These are phyloP conservation scores for Blastocystis sp. DNA, from an alignment of 352 stramenopile species.

Conservation along the genomic window DNA sequence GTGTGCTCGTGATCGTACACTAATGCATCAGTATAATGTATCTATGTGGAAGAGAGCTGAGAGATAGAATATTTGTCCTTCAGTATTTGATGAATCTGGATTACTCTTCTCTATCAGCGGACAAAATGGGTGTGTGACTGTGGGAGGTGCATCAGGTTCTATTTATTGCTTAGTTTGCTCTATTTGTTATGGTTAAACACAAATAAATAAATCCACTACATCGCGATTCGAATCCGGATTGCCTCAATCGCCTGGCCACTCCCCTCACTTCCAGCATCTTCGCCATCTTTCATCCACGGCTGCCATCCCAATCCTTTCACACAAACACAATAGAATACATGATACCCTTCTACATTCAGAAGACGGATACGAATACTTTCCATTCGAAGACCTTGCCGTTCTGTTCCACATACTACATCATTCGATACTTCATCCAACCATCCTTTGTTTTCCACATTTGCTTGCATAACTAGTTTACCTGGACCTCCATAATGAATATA, in stretches of 20 bases:
- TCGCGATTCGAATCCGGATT: slow-evolving; percentile 37
- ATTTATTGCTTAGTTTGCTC: slow-evolving; percentile 36
- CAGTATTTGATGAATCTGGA: slow-evolving; percentile 10
- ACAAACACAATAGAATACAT: slow-evolving; percentile 49
- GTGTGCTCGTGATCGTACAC: neutral
- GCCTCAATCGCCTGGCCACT: slow-evolving; percentile 11
- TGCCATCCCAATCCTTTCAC: slow-evolving; percentile 54
- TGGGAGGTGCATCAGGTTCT: neutral
- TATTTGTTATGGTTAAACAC: neutral
- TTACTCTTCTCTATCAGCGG: slow-evolving; percentile 21
- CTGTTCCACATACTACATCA: slow-evolving; percentile 27
- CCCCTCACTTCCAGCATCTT: slow-evolving; percentile 12
- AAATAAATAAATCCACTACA: slow-evolving; percentile 8
- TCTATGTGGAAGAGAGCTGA: neutral
- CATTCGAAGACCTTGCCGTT: slow-evolving; percentile 37
- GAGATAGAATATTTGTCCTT: neutral
- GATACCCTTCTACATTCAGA: neutral
- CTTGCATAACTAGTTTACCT: slow-evolving; percentile 7
- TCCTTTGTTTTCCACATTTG: slow-evolving; percentile 35
- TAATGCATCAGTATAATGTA: slow-evolving; percentile 48
- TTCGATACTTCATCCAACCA: slow-evolving; percentile 54
- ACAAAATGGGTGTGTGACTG: slow-evolving; percentile 5
- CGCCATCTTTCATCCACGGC: slow-evolving; percentile 39
- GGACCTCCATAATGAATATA: slow-evolving; percentile 44
- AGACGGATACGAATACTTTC: slow-evolving; percentile 45